Percentiles rank a stretch among this genome's conserved stretches.
Conservation (phyloP, 441 rosid species). For the Erodium chrysanthum region DNA sequence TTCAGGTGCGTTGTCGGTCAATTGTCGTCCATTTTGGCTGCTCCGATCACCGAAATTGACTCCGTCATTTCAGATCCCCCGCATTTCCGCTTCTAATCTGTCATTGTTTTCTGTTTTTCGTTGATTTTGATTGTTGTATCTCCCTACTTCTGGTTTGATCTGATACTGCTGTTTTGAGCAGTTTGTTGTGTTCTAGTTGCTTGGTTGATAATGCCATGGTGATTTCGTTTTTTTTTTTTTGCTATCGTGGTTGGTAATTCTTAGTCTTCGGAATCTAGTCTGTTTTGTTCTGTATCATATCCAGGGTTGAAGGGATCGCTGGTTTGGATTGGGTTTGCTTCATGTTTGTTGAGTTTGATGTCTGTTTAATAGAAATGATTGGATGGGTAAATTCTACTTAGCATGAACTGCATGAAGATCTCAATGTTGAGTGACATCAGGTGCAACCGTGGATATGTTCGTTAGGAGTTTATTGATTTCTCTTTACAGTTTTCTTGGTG, state of each 20-base stretch:
- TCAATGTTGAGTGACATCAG: background rate
- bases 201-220: background rate
- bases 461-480: background rate
- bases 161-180: background rate
- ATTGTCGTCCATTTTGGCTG: background rate
- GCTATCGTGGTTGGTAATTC: too few species aligned
- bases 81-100: background rate
- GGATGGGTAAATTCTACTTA: background rate
- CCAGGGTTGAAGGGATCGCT: background rate
- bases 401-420: background rate
- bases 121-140: background rate
- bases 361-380: background rate
- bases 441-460: background rate
- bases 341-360: background rate
- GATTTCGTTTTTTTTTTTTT: background rate
- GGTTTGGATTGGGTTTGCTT: background rate
- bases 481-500: background rate
- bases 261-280: background rate
- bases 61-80: background rate
- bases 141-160: background rate
- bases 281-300: background rate
- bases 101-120: background rate
- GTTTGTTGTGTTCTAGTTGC: background rate
- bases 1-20: conserved; percentile 1
- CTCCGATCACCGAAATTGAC: background rate